Evolutionary conservation across 805 yeast genomes (phyloP), one percentile per base, ranked within the genome.

Genomic region (Suhomyces canberraensis): DNA sequence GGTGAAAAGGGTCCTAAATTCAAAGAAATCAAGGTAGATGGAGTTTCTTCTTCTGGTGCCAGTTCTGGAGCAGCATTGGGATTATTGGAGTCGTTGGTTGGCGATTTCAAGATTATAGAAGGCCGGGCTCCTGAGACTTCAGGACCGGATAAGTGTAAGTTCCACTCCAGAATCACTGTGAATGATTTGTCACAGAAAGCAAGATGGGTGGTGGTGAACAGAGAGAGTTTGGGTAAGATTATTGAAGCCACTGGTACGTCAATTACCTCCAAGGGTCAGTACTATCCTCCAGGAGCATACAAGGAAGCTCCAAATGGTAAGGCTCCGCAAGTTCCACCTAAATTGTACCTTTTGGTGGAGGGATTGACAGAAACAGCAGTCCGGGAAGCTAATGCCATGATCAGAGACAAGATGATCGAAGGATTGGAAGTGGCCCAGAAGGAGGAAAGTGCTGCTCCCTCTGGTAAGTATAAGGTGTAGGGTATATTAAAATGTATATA

Each of bases 121-220:
- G 77, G 79, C 2, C 63, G 75, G 13, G 70, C 75, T 3, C 73
- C 75, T 11, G 79, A 73, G 37, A 71, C 74, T 4, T 61, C 76
- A 6, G 75, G 79, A 0, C 81, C 84, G 3, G 84, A 78, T 40
- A 56, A 66, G 34, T 58, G 73, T 18, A 54, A 64, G 15, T 87
- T 67, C 61, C 82, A 78, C 45, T 84, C 95, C 0, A 73, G 78
- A 24, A 70, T 91, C 31, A 75, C 78, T 33, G 79, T 91, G 46
- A 91, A 91, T 48, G 97, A 93, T 56, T 68, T 85, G 22, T 95
- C 98, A 0, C 88, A 84, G 51, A 67, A 72, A 17, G 85, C 84
- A 0, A 66, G 96, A 50, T 84, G 95, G 95, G 69, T 68, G 37
- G 85, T 84, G 2, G 78, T 89, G 3, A 81, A 79, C 48, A 73